Evolutionary conservation across 306 rosid species (phyloP).

Genomic region (Sesbania bispinosa): DNA sequence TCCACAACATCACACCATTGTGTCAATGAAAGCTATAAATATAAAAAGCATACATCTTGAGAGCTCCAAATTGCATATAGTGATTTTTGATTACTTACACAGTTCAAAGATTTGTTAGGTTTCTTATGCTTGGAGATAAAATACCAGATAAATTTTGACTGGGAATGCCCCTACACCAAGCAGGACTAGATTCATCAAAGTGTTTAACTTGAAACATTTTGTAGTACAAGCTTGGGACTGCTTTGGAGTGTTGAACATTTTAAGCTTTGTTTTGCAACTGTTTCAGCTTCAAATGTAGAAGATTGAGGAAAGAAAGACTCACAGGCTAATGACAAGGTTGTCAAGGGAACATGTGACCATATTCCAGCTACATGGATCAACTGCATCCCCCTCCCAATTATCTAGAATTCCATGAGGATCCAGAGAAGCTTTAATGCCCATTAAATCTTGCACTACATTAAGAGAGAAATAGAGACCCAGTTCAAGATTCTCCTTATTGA

Average conservation of each 20-base stretch:
- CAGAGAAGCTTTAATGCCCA: constrained; percentile 66
- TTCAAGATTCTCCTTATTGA: constrained; percentile 19
- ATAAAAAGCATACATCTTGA: neutral
- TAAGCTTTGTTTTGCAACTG: constrained; percentile 42
- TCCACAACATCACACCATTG: neutral
- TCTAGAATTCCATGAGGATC: constrained; percentile 95
- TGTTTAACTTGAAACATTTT: neutral
- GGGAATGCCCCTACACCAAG: constrained; percentile 75
- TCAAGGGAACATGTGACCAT: constrained; percentile 95
- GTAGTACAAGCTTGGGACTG: neutral
- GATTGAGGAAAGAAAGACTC: constrained; percentile 33
- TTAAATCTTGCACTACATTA: constrained; percentile 80
- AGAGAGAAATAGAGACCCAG: constrained; percentile 28
- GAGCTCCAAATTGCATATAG: neutral
- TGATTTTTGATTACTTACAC: constrained; percentile 55
- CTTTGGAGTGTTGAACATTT: neutral
- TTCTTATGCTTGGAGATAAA: constrained; percentile 85
- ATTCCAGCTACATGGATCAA: constrained; percentile 99
- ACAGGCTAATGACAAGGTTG: constrained; percentile 76
- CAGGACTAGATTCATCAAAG: constrained; percentile 28
- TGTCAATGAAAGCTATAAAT: neutral
- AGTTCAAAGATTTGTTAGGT: constrained; percentile 83
- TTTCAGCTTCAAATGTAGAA: constrained; percentile 25
- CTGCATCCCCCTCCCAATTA: constrained; percentile 88
- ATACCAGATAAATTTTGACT: constrained; percentile 90